Conservation (phyloP, 768 basidiomycete species). For the Tulasnella sp. region DNA sequence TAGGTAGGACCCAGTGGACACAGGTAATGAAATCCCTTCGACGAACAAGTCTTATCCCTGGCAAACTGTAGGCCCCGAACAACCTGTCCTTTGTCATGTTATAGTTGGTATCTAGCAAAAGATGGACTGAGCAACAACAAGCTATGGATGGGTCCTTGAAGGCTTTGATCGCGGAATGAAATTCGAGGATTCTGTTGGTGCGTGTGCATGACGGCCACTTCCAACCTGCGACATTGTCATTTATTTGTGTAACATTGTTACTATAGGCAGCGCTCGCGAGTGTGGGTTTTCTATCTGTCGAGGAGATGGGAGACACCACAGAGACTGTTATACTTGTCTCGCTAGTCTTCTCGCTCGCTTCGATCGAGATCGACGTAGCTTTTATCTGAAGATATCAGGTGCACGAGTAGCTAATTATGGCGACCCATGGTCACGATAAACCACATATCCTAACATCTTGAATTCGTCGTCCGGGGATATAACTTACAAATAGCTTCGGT, state of each 20-base stretch:
- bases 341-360: slow-evolving; percentile 10
- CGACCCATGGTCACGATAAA: too few species aligned
- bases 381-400: slow-evolving; percentile 13
- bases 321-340: slow-evolving; percentile 10
- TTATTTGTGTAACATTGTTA: too few species aligned
- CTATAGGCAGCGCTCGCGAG: too few species aligned
- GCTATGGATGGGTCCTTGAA: slow-evolving; percentile 12
- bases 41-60: too few species aligned
- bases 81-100: neutral
- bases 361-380: neutral
- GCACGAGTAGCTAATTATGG: too few species aligned
- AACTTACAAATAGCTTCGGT: slow-evolving; percentile 11
- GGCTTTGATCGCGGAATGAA: slow-evolving; percentile 13
- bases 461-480: neutral
- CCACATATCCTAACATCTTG: too few species aligned
- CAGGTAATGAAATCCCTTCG: slow-evolving; percentile 8
- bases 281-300: slow-evolving; percentile 12
- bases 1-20: slow-evolving; percentile 13
- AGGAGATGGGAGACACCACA: neutral
- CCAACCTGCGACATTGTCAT: too few species aligned
- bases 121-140: slow-evolving; percentile 13
- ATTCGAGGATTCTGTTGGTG: slow-evolving; percentile 14
- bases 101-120: slow-evolving; percentile 14
- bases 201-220: too few species aligned
- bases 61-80: too few species aligned